Percentiles rank a stretch among this genome's conserved stretches.
phyloP scores from a whole-genome alignment of 2,329 filamentous ascomycete species.

The Biscogniauxia mediterranea region DNA sequence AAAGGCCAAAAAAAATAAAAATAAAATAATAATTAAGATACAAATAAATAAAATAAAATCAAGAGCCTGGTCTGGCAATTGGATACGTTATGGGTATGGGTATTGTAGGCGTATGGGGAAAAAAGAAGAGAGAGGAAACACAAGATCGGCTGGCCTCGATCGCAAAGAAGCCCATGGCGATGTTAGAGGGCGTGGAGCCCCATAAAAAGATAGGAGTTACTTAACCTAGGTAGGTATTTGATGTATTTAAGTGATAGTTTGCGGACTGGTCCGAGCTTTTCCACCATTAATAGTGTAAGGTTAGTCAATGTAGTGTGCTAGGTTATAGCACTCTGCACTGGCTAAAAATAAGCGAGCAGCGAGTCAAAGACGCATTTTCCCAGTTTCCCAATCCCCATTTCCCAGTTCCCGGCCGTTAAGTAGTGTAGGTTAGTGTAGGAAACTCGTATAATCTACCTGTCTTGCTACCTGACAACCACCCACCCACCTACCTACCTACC shows the following conservation, averaged over 20 bases:
- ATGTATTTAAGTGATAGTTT: no score
- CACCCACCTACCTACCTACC: no score
- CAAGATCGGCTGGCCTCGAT: not conserved
- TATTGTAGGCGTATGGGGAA: not conserved
- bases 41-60: not conserved
- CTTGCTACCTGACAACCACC: no score
- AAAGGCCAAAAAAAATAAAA: not conserved
- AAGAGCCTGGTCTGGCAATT: not conserved
- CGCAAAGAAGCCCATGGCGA: not conserved
- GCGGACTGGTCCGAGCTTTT: not conserved
- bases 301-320: no score
- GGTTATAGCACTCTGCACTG: no score
- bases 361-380: not conserved
- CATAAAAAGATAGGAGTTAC: conserved; percentile 20
- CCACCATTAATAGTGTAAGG: not conserved
- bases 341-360: not conserved
- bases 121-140: not conserved
- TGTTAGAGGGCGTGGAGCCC: conserved; percentile 1
- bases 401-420: no score
- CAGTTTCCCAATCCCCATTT: not conserved
- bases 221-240: no score
- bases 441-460: no score
- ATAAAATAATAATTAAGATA: no score
- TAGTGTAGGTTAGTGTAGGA: no score
- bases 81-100: no score